These are phyloP conservation scores for Rhodosporidiobolus sp. DNA, from an alignment of 768 basidiomycete species.

Conservation along the genomic window DNA sequence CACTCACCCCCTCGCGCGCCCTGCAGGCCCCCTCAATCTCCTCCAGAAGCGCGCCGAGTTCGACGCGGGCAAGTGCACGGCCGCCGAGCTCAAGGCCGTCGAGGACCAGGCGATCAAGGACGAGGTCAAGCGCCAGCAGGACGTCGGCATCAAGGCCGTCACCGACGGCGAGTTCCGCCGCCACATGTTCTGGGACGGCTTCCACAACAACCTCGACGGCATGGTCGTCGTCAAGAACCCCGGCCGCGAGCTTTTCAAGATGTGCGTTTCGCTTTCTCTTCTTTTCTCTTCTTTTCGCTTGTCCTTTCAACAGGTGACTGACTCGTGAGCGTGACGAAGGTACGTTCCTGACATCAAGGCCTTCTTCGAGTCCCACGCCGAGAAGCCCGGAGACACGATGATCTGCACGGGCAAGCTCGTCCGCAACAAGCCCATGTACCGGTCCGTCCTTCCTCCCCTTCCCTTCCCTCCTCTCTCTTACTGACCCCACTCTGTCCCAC, in stretches of 20 bases:
- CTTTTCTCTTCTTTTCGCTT: background rate
- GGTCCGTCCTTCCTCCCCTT: background rate
- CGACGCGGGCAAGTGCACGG: slow-evolving; percentile 36
- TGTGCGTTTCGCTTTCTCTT: background rate
- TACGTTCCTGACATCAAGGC: slow-evolving; percentile 40
- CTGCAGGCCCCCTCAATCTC: slow-evolving; percentile 35
- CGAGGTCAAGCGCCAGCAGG: slow-evolving; percentile 33
- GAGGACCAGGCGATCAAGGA: slow-evolving; percentile 43
- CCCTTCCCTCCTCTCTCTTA: no score
- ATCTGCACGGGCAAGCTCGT: slow-evolving; percentile 37
- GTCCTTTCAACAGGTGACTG: background rate
- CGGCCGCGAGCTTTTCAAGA: slow-evolving; percentile 35
- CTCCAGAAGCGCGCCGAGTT: slow-evolving; percentile 38
- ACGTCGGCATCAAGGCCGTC: slow-evolving; percentile 34
- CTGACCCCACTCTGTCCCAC: background rate
- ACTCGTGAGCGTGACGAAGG: background rate
- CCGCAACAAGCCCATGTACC: slow-evolving; percentile 40
- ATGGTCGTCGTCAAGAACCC: slow-evolving; percentile 51
- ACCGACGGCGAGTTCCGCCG: slow-evolving; percentile 44
- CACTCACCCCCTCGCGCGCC: no score
- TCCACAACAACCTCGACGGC: slow-evolving; percentile 65
- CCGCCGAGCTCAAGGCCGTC: slow-evolving; percentile 36
- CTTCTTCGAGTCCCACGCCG: slow-evolving; percentile 36
- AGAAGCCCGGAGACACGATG: slow-evolving; percentile 34
- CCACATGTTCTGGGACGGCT: slow-evolving; percentile 54